phyloP scores from a whole-genome alignment of 2,329 filamentous ascomycete species.

The Aspergillus piperis region DNA sequence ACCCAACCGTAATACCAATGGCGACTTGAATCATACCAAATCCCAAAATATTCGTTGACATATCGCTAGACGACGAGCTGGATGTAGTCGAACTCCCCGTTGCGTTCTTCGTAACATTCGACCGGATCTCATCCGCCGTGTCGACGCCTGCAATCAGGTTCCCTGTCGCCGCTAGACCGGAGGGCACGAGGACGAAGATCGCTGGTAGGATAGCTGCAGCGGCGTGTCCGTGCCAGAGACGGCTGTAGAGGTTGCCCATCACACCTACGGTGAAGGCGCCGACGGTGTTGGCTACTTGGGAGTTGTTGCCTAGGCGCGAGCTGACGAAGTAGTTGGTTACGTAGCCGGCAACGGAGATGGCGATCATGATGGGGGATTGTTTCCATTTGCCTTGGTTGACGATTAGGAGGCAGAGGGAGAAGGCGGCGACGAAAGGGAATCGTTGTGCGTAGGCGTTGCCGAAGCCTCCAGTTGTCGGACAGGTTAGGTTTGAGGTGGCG shows the following conservation, averaged over 20 bases:
- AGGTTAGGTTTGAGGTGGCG: slow-evolving; percentile 50
- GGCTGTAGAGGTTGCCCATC: slow-evolving; percentile 74
- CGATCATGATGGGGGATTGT: slow-evolving; percentile 72
- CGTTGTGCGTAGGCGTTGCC: slow-evolving; percentile 47
- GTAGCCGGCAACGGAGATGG: slow-evolving; percentile 72
- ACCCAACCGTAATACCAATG: slow-evolving; percentile 50
- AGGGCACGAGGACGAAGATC: slow-evolving; percentile 71
- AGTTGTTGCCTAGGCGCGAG: slow-evolving; percentile 63
- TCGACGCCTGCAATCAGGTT: slow-evolving; percentile 59
- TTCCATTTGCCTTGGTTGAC: slow-evolving; percentile 80
- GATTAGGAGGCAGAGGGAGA: slow-evolving; percentile 71
- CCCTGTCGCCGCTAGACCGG: slow-evolving; percentile 59
- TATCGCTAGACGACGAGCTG: slow-evolving; percentile 22
- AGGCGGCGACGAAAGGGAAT: slow-evolving; percentile 72
- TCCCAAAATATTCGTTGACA: slow-evolving; percentile 46
- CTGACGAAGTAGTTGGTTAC: slow-evolving; percentile 72
- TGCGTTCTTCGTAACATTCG: slow-evolving; percentile 26
- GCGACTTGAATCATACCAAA: slow-evolving; percentile 52
- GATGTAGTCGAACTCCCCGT: not conserved
- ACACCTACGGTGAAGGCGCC: slow-evolving; percentile 77
- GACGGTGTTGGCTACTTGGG: slow-evolving; percentile 72
- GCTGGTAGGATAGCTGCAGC: slow-evolving; percentile 82
- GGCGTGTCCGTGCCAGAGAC: slow-evolving; percentile 71
- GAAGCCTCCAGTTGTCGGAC: slow-evolving; percentile 37
- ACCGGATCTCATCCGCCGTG: slow-evolving; percentile 56